Conservation (phyloP, 768 basidiomycete genomes). For the Asterophora lycoperdoides region DNA sequence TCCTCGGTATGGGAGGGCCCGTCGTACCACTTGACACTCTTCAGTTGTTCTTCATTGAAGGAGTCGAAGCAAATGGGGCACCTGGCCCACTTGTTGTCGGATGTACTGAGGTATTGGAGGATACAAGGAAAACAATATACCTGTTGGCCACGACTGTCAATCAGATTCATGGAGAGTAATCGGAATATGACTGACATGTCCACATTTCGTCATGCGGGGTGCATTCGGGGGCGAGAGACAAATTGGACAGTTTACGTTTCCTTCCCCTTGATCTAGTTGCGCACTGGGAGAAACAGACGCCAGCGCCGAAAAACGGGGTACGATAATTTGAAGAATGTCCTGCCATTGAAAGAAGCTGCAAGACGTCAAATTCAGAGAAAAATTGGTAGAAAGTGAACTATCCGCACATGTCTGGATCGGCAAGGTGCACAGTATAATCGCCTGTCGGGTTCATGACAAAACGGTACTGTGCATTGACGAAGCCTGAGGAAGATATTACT, state of each 20-base stretch:
- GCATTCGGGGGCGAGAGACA: conserved; percentile 89
- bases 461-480: conserved; percentile 93
- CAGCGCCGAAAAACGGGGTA: conserved; percentile 78
- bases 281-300: conserved; percentile 52
- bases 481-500: conserved; percentile 49
- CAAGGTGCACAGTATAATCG: conserved; percentile 92
- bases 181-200: conserved; percentile 68
- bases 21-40: conserved; percentile 89
- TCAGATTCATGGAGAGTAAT: conserved; percentile 10
- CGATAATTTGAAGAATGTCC: conserved; percentile 91
- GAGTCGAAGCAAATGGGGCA: conserved; percentile 98
- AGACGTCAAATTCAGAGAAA: not conserved
- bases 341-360: conserved; percentile 92
- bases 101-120: conserved; percentile 81
- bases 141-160: conserved; percentile 34
- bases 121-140: conserved; percentile 95
- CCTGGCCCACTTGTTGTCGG: conserved; percentile 85
- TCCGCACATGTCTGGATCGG: conserved; percentile 92
- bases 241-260: conserved; percentile 83
- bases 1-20: conserved; percentile 34
- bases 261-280: conserved; percentile 45
- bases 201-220: conserved; percentile 94
- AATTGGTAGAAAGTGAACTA: not conserved
- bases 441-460: conserved; percentile 93
- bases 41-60: conserved; percentile 84